These are phyloP conservation scores for Populus euphratica DNA, from an alignment of 345 rosid genomes.

Conservation along the genomic window DNA sequence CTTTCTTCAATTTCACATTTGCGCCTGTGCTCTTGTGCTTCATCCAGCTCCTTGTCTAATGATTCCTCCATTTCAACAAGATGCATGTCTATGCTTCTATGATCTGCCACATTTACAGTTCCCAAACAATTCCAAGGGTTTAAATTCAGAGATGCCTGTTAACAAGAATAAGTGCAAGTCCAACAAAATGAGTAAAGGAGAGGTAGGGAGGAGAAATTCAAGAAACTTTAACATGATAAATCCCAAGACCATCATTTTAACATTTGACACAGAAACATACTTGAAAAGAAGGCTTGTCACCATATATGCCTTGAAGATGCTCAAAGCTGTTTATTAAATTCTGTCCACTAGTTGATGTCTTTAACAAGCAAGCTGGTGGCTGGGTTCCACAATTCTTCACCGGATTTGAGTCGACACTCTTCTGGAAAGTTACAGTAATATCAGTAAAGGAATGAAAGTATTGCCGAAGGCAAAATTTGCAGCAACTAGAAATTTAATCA, in stretches of 20 bases:
- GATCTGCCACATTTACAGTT: conserved; percentile 35
- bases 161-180: conserved; percentile 13
- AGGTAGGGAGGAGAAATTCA: neutral
- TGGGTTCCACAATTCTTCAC: conserved; percentile 19
- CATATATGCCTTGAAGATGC: conserved; percentile 26
- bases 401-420: conserved; percentile 11
- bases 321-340: conserved; percentile 26
- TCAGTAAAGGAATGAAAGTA: neutral
- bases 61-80: conserved; percentile 72
- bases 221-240: neutral
- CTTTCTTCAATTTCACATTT: conserved; percentile 91
- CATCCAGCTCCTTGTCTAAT: conserved; percentile 79
- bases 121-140: conserved; percentile 38
- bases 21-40: conserved; percentile 65
- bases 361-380: conserved; percentile 27
- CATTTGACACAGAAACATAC: conserved; percentile 31
- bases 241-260: conserved; percentile 11
- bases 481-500: neutral
- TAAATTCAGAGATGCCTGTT: conserved; percentile 44
- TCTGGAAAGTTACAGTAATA: neutral
- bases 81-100: conserved; percentile 37
- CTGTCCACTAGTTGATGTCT: conserved; percentile 31
- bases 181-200: neutral
- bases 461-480: neutral
- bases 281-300: conserved; percentile 39